Percentiles rank a stretch among this genome's conserved stretches.
Evolutionary conservation across 2,329 filamentous ascomycete species (phyloP).

Genomic region (Stemphylium beticola): DNA sequence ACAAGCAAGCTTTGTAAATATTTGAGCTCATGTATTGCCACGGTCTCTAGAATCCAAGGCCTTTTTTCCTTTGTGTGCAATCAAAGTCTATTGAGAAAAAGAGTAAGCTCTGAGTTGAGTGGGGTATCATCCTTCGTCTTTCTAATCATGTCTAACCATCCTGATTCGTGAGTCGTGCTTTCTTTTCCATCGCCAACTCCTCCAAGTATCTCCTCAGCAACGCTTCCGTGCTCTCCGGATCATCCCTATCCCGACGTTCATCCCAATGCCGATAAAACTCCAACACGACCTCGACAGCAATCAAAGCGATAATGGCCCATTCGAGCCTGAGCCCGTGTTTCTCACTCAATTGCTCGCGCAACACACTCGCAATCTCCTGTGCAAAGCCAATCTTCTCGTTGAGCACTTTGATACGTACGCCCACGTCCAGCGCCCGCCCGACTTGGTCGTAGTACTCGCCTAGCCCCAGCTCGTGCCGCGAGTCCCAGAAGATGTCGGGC

Average conservation of each 20-base stretch:
- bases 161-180: background rate
- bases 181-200: conserved; percentile 13
- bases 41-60: conserved; percentile 29
- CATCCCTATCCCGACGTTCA: conserved; percentile 59
- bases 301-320: conserved; percentile 94
- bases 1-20: conserved; percentile 36
- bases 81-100: background rate
- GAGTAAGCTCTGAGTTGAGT: conserved; percentile 11
- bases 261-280: conserved; percentile 77
- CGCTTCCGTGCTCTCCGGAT: conserved; percentile 50
- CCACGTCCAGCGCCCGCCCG: conserved; percentile 86
- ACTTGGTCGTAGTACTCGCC: conserved; percentile 97
- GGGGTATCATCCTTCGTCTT: conserved; percentile 16
- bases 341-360: conserved; percentile 88
- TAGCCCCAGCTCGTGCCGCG: conserved; percentile 81
- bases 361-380: conserved; percentile 87
- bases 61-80: conserved; percentile 22
- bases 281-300: conserved; percentile 89
- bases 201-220: conserved; percentile 49
- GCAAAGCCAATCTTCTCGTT: conserved; percentile 99
- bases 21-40: conserved; percentile 23
- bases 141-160: background rate
- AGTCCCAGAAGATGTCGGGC: conserved; percentile 97
- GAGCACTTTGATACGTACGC: conserved; percentile 84
- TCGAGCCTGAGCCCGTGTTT: conserved; percentile 87